These are phyloP conservation scores for Mycena galopus DNA, from an alignment of 768 basidiomycete species.

Conservation along the genomic window DNA sequence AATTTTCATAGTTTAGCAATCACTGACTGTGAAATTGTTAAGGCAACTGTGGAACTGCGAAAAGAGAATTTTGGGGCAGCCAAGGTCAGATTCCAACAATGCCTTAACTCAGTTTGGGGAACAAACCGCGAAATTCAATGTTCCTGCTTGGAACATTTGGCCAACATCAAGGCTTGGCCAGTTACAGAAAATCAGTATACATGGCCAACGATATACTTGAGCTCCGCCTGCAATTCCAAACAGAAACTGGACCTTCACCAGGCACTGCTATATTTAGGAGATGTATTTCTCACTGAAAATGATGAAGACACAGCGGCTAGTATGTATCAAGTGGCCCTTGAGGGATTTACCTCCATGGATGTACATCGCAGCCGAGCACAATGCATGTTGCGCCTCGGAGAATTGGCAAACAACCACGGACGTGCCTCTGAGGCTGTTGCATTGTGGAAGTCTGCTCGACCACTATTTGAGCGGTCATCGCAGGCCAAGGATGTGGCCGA, in stretches of 20 bases:
- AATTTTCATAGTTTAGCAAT: background rate
- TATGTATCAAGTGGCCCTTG: background rate
- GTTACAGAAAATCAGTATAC: background rate
- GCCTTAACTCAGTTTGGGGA: background rate
- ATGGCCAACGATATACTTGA: background rate
- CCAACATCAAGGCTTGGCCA: too few relatives aligned
- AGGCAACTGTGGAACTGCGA: background rate
- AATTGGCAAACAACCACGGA: too few relatives aligned
- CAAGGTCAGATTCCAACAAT: background rate
- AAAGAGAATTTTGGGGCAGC: background rate
- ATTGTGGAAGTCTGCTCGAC: too few relatives aligned
- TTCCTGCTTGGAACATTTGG: background rate
- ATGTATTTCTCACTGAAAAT: background rate
- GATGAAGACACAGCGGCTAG: background rate
- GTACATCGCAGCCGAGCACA: too few relatives aligned
- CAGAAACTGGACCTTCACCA: background rate
- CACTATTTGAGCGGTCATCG: too few relatives aligned
- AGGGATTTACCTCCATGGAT: too few relatives aligned
- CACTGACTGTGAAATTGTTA: background rate
- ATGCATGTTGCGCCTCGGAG: too few relatives aligned
- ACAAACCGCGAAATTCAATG: background rate
- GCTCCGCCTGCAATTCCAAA: background rate
- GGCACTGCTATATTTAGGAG: background rate
- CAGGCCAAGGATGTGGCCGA: background rate
- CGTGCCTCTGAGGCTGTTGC: too few relatives aligned